Base-by-base conservation (phyloP, 1,139 yeast species). In the Candida neerlandica region DNA sequence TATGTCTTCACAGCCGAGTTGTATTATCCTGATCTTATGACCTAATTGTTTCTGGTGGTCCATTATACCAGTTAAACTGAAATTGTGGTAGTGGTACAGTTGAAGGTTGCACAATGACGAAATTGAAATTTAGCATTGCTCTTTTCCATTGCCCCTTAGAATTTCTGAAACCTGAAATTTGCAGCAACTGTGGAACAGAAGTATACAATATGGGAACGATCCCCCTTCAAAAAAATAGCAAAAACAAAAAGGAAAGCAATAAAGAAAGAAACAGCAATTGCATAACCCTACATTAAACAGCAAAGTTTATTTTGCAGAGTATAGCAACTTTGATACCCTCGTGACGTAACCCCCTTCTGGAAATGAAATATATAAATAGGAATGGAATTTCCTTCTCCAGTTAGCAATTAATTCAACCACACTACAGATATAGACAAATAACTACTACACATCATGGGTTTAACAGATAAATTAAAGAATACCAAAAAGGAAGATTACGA, bases 401-500 rank as follows among this genome's bases (percentile, higher is more conserved):
- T 23, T 23, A 23, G 5, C 27, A 23, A 3, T 23, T 5, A 23
- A 4, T 23, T 23, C 27, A 23, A 23, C 27, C 9, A 23, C 27
- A 23, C 27, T 23, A 23, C 27, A 23, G 9, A 7, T 23, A 23
- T 23, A 23, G 5, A 4, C 4, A 2, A 23, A 23, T 10, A 23
- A 23, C 7, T 4, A 23, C 27, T 23, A 23, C 7, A 23, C 27
- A 23, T 7, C 7, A 23, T 23, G 27, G 27, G 27, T 23, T 23
- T 23, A 23, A 23, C 27, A 7, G 27, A 23, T 23, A 23, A 23
- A 47, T 51, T 51, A 45, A 51, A 51, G 47, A 52, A 52, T 23
- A 33, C 47, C 37, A 49, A 47, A 15, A 51, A 51, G 41, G 50
- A 47, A 30, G 54, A 51, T 40, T 41, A 35, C 33, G 54, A 51